Base-by-base conservation (phyloP, 23 red algal species). In the Gracilaria caudata region DNA sequence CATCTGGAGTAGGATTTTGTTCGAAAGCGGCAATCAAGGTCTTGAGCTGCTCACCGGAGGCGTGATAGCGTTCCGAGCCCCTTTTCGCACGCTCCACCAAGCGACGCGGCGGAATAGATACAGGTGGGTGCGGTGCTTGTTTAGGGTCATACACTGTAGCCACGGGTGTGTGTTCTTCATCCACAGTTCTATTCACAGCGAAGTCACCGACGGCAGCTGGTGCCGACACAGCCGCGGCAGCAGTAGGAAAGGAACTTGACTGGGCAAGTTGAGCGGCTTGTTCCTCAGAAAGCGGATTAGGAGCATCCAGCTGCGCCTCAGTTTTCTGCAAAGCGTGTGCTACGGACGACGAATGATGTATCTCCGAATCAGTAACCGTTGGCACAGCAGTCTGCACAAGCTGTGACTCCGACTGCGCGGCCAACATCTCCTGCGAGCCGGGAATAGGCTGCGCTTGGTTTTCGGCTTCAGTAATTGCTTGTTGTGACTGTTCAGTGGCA, bases 41-140 rank as follows among this genome's bases (percentile, higher is more conserved):
- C 1, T 66, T 51, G 23, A 93, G 73, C 58, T 93, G 90, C 21
- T 86, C 90, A 25, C 77, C 73, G 1, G 80, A 78, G 12, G 90
- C 81, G 47, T 86, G 90, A 36, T 93, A 93, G 25, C 90, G 80
- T 80, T 93, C 82, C 46, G 70, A 75, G 12, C 70, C 70, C 7
- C 70, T n/a, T 47, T 75, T 75, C n/a, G 70, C 10, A 8, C 38
- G 70, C 37, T 75, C 70, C 0, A 14, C 38, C 4, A 29, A 4
- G 33, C 70, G 70, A 17, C 40, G 70, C 4, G 37, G 43, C 0
- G 21, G 0, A 24, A 75, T 29, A 0, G 70, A 5, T 1, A 49
- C 19, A 49, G 70, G 1, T 3, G 13, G 40, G 19, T 45, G 70
- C 1, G 70, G 70, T 38, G 37, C 6, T 19, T 75, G 70, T 1